Evolutionary conservation across 306 rosid species (phyloP).

Genomic region (Mucuna pruriens): DNA sequence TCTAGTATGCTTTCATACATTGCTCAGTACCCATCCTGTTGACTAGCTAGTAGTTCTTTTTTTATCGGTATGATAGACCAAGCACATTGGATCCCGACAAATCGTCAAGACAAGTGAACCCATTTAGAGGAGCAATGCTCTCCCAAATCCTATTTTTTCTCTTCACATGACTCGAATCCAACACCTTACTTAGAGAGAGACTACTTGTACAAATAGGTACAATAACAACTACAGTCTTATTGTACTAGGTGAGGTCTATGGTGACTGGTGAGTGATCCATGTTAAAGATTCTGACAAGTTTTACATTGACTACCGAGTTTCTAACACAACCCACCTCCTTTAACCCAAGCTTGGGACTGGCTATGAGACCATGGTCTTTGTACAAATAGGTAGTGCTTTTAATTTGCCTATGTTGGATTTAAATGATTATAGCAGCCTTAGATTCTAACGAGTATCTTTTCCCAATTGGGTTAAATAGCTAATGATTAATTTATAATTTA

Average conservation of each 20-base stretch:
- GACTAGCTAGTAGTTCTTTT: not conserved
- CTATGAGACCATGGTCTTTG: not conserved
- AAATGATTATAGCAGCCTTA: not conserved
- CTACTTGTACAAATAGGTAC: too few species aligned
- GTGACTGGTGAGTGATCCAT: not conserved
- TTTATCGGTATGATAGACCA: not conserved
- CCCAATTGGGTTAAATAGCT: not conserved
- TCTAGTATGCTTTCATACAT: not conserved
- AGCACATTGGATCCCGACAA: not conserved
- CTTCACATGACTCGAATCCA: not conserved
- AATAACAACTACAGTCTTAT: too few species aligned
- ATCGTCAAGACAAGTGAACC: not conserved
- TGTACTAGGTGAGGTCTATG: too few species aligned
- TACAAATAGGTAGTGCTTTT: not conserved
- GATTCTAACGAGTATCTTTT: not conserved
- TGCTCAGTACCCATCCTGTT: not conserved
- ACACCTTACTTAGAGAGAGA: too few species aligned
- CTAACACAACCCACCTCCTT: not conserved
- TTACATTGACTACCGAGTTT: not conserved
- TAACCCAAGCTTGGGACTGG: not conserved
- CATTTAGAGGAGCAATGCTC: not conserved
- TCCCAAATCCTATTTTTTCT: not conserved
- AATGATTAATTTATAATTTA: constrained; percentile 1
- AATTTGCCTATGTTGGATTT: constrained; percentile 8
- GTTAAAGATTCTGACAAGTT: not conserved